Percentiles rank a stretch among this genome's conserved stretches.
These are phyloP conservation scores for Spatholobus suberectus DNA, from an alignment of 306 rosid genomes.

Conservation along the genomic window DNA sequence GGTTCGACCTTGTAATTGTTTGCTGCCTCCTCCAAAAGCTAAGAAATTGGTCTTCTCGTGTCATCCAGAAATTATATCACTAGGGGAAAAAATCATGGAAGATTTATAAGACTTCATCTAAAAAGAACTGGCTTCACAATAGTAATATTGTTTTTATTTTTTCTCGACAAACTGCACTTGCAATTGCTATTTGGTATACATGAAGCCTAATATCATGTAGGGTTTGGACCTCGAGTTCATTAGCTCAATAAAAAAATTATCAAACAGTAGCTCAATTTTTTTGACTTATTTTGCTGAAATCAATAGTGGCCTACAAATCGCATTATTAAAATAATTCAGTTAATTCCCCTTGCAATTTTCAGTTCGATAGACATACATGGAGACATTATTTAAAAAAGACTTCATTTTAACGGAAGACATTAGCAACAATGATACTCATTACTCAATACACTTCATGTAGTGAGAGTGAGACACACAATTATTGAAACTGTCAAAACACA, in stretches of 20 bases:
- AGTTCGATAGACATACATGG: neutral
- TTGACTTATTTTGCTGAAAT: constrained; percentile 3
- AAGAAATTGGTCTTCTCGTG: constrained; percentile 14
- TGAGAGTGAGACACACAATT: neutral
- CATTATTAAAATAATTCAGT: neutral
- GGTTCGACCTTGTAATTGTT: neutral
- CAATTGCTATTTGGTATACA: constrained; percentile 2
- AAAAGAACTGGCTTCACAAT: neutral
- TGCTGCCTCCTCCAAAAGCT: constrained; percentile 14
- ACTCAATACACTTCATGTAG: constrained; percentile 8
- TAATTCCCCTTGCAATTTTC: too few relatives aligned
- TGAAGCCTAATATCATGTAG: neutral
- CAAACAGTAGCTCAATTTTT: neutral
- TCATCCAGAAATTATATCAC: neutral
- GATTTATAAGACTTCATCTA: neutral
- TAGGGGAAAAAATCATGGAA: neutral
- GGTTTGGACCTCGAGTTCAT: neutral
- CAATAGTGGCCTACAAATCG: neutral
- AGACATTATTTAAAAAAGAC: neutral
- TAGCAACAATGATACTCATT: neutral
- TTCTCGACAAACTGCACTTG: neutral
- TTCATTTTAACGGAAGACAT: neutral
- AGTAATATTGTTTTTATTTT: neutral
- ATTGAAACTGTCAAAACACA: constrained; percentile 1
- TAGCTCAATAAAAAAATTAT: neutral